Percentiles rank a stretch among this genome's conserved stretches.
phyloP scores from a whole-genome alignment of 2,329 filamentous ascomycete species.

The Macrophomina phaseolina region DNA sequence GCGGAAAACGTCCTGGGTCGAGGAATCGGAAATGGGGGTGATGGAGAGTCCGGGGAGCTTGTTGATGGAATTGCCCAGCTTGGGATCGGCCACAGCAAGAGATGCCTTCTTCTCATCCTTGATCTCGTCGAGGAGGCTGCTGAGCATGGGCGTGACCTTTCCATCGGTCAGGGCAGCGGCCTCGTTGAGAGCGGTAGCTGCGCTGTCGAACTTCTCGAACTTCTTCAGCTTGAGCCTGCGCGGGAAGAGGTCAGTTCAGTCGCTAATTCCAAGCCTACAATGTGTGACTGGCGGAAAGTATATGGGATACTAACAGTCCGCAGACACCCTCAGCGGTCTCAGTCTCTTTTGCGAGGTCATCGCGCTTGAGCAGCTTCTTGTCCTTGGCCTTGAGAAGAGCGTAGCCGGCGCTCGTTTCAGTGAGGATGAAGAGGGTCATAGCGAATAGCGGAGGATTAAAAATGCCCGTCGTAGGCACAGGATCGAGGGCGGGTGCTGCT shows the following conservation, averaged over 20 bases:
- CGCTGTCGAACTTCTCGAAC: constrained; percentile 97
- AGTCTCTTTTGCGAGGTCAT: constrained; percentile 76
- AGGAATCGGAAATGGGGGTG: constrained; percentile 79
- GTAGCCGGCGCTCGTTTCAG: constrained; percentile 95
- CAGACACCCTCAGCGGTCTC: constrained; percentile 83
- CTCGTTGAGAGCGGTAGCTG: constrained; percentile 87
- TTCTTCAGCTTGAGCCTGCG: constrained; percentile 89
- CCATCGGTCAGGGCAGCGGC: constrained; percentile 87
- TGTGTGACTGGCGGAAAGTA: not conserved
- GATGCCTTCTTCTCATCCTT: constrained; percentile 98
- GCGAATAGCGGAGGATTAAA: constrained; percentile 41
- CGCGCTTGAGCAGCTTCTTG: constrained; percentile 94
- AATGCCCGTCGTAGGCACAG: constrained; percentile 26
- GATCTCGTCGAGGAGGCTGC: constrained; percentile 81
- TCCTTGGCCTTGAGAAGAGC: constrained; percentile 98
- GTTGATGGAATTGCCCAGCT: constrained; percentile 87
- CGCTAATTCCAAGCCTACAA: not conserved
- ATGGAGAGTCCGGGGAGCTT: constrained; percentile 89
- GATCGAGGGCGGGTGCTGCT: constrained; percentile 9
- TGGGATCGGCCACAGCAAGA: constrained; percentile 90
- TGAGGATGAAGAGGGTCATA: constrained; percentile 92
- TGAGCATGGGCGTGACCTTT: constrained; percentile 89
- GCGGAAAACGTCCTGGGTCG: constrained; percentile 88
- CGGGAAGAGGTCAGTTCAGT: constrained; percentile 1
- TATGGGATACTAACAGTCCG: constrained; percentile 71